Evolutionary conservation across 768 basidiomycete species (phyloP).

Genomic region (Tylopilus plumbeoviolaceoides): DNA sequence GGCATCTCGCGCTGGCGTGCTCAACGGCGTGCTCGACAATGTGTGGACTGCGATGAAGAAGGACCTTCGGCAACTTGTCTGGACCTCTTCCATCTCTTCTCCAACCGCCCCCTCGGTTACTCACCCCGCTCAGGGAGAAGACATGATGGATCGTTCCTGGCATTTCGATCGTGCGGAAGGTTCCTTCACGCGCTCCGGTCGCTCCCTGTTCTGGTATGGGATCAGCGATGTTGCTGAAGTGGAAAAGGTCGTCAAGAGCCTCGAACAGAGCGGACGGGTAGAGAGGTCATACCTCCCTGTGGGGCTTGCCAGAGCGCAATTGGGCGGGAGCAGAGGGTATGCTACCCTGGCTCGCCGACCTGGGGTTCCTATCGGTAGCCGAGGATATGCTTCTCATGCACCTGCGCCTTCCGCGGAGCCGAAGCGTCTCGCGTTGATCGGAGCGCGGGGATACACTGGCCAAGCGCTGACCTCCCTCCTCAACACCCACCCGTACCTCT

Average conservation of each 20-base stretch:
- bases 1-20: slow-evolving; percentile 78
- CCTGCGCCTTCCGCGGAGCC: slow-evolving; percentile 47
- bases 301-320: slow-evolving; percentile 15
- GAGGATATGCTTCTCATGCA: slow-evolving; percentile 79
- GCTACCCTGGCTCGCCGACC: slow-evolving; percentile 27
- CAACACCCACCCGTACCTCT: slow-evolving; percentile 81
- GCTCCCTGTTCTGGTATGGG: slow-evolving; percentile 97
- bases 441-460: slow-evolving; percentile 94
- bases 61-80: slow-evolving; percentile 91
- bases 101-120: slow-evolving; percentile 6
- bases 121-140: slow-evolving; percentile 58
- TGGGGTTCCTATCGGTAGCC: slow-evolving; percentile 42
- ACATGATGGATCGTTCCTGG: slow-evolving; percentile 82
- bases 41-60: slow-evolving; percentile 96
- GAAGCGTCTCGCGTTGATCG: slow-evolving; percentile 93
- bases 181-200: slow-evolving; percentile 91
- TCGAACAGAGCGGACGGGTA: slow-evolving; percentile 78
- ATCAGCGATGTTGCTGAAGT: slow-evolving; percentile 89
- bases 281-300: slow-evolving; percentile 82
- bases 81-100: slow-evolving; percentile 77
- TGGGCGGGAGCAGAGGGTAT: slow-evolving; percentile 20
- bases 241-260: slow-evolving; percentile 72
- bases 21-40: slow-evolving; percentile 96
- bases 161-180: slow-evolving; percentile 99
- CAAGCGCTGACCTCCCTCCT: slow-evolving; percentile 87